Base-by-base conservation (phyloP, 345 rosid species). In the Eucalyptus curtisii region DNA sequence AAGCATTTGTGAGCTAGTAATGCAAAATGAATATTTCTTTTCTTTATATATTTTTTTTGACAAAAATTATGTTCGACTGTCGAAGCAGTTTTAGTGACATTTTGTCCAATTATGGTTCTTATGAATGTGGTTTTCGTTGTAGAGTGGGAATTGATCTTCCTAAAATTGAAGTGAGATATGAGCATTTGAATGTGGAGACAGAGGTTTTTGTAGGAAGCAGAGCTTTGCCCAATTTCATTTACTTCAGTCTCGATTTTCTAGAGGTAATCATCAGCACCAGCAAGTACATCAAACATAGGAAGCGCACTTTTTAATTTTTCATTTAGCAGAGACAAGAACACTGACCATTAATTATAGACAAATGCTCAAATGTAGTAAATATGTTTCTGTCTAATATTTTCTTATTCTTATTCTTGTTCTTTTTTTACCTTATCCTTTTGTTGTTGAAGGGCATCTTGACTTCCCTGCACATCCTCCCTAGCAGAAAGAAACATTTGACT, bases 221-320 rank as follows among this genome's bases (percentile, higher is more conserved):
- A 89, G 98, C 99, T 44, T 88, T 95, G 87, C 97, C 99, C 7
- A 86, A 95, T 16, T 87, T 96, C 16, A 8, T 95, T 85, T 95
- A 97, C 87, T 97, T 94, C 94, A 31, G 22, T 49, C 24, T 88
- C 27, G 88, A 89, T 66, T 89, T 95, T 44, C 48, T 89, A 19
- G 98, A 96, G 95, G 99, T 96, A 92, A 90, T 40, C 55, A 76
- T 27, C 81, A 71, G 81, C 81, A 71, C 27, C 45, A 71, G 81
- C 12, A 10, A 10, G 45, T 1, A 71, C 25, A 71, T 71, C 45
- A 71, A 71, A 37, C 45, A 33, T 12, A 7, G 37, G 14, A 71
- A 71, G 81, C 44, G 22, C 45, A 71, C 27, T 20, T 71, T 33
- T 37, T 19, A 3, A 71, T 71, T 71, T 71, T 71, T 7, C 44